These are phyloP conservation scores for Chrysanthemum makinoi DNA, from an alignment of 129 eudicot genomes.

Conservation along the genomic window DNA sequence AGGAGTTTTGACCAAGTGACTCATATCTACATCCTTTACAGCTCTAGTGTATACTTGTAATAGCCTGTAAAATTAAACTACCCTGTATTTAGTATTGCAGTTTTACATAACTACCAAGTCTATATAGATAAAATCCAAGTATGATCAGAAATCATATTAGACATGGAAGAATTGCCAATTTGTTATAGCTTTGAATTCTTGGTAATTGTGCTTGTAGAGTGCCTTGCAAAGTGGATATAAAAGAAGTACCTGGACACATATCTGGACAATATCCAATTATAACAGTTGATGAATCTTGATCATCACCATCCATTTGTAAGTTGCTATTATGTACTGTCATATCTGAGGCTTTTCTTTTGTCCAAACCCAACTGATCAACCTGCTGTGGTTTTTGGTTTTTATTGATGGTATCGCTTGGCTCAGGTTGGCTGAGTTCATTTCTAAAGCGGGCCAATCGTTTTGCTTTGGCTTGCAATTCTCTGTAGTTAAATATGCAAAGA, in stretches of 20 bases:
- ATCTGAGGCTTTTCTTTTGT: conserved; percentile 49
- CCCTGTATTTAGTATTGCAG: no score
- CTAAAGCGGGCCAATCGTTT: conserved; percentile 85
- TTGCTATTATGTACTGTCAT: conserved; percentile 37
- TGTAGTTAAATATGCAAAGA: conserved; percentile 24
- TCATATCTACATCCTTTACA: no score
- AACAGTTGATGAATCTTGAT: conserved; percentile 43
- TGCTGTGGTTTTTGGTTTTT: conserved; percentile 45
- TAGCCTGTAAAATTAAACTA: no score
- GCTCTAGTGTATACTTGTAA: no score
- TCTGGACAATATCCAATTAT: conserved; percentile 84
- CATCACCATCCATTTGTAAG: conserved; percentile 52
- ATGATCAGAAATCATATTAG: conserved; percentile 15
- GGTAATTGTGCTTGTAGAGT: not conserved
- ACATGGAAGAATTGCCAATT: conserved; percentile 8
- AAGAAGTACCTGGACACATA: conserved; percentile 66
- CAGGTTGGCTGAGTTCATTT: conserved; percentile 67
- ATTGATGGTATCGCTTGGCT: conserved; percentile 32
- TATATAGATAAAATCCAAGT: not conserved
- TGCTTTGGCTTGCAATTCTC: conserved; percentile 92
- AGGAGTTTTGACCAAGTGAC: no score
- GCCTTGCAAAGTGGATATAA: not conserved
- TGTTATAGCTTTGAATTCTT: not conserved
- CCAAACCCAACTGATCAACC: conserved; percentile 38
- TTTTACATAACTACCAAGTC: no score